phyloP scores from a whole-genome alignment of 306 rosid species.

The Prunus padus region DNA sequence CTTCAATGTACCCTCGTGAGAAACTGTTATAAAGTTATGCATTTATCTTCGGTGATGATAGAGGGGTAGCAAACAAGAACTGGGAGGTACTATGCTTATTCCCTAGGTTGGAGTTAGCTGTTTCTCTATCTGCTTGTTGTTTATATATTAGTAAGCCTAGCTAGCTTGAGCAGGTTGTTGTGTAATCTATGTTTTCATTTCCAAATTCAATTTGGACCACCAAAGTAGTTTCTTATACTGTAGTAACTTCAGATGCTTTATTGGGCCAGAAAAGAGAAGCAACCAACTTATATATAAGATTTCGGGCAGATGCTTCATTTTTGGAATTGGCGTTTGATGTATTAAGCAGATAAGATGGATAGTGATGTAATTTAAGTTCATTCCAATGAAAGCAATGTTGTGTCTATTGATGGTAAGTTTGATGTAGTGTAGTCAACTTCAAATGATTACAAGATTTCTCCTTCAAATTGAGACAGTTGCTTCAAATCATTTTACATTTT shows the following conservation, averaged over 20 bases:
- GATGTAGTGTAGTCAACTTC: too few species aligned
- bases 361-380: too few species aligned
- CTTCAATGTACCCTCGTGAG: conserved; percentile 84
- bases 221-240: background rate
- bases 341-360: background rate
- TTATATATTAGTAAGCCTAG: conserved; percentile 31
- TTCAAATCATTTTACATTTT: too few species aligned
- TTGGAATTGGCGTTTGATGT: background rate
- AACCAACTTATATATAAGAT: background rate
- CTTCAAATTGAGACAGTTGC: too few species aligned
- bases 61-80: conserved; percentile 29
- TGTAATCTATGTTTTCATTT: conserved; percentile 28
- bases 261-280: background rate
- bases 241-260: conserved; percentile 11
- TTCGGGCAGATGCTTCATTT: background rate
- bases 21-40: conserved; percentile 8
- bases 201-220: background rate
- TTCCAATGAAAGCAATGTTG: too few species aligned
- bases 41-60: conserved; percentile 17
- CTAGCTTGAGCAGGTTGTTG: conserved; percentile 21
- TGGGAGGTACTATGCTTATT: conserved; percentile 33
- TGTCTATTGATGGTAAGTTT: too few species aligned
- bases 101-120: conserved; percentile 27
- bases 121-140: conserved; percentile 27
- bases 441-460: too few species aligned